Evolutionary conservation across 2,329 filamentous ascomycete genomes (phyloP).

Genomic region (Trichoderma guizhouense): DNA sequence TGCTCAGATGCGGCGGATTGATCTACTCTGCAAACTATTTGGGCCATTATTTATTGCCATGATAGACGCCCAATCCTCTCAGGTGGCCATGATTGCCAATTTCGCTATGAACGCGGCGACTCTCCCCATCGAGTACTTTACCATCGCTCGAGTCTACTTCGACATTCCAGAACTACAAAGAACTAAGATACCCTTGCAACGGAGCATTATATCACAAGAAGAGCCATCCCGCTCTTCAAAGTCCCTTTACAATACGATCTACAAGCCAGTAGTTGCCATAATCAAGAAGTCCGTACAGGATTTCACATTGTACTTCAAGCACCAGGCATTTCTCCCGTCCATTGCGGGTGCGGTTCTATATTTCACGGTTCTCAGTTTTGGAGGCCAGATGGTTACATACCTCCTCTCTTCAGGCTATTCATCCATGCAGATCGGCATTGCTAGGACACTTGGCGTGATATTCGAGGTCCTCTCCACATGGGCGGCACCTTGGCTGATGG

Average conservation of each 20-base stretch:
- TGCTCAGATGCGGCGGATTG: conserved; percentile 60
- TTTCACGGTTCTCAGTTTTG: conserved; percentile 57
- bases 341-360: conserved; percentile 59
- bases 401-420: conserved; percentile 53
- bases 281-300: not conserved
- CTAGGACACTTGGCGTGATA: conserved; percentile 49
- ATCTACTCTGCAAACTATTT: conserved; percentile 56
- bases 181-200: conserved; percentile 20
- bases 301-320: conserved; percentile 45
- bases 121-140: conserved; percentile 49
- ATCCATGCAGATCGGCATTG: conserved; percentile 49
- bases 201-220: not conserved
- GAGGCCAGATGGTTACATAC: conserved; percentile 63
- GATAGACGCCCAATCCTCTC: conserved; percentile 47
- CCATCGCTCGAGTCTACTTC: conserved; percentile 40
- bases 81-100: conserved; percentile 46
- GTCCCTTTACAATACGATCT: not conserved
- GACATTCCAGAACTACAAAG: conserved; percentile 28
- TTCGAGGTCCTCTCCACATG: conserved; percentile 62
- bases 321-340: conserved; percentile 58
- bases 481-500: conserved; percentile 54
- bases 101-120: conserved; percentile 49
- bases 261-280: not conserved
- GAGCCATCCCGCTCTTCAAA: not conserved
- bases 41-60: conserved; percentile 55